Evolutionary conservation across 2,329 filamentous ascomycete species (phyloP).

Genomic region (Nemania diffusa): DNA sequence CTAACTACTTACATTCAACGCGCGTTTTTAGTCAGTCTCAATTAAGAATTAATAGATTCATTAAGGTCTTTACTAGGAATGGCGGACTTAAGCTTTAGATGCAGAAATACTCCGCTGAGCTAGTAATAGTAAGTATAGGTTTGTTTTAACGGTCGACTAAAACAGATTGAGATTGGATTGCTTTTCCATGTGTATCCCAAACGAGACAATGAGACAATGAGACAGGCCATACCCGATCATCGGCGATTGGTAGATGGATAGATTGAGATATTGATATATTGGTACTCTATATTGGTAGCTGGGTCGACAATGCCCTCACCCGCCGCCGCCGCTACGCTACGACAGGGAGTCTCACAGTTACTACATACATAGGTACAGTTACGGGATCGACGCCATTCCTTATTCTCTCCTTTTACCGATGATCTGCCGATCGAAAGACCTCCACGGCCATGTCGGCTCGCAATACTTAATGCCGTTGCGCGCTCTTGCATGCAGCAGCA

Average conservation of each 20-base stretch:
- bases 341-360: background rate
- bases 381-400: conserved; percentile 19
- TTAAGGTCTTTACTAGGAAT: no score
- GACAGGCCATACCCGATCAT: background rate
- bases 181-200: background rate
- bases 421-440: conserved; percentile 13
- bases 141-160: background rate
- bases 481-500: no score
- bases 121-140: no score
- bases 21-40: background rate
- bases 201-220: background rate
- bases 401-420: conserved; percentile 23
- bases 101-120: no score
- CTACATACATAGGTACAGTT: background rate
- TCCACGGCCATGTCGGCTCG: no score
- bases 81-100: no score
- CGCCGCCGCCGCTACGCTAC: background rate
- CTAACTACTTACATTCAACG: background rate
- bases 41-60: background rate
- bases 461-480: background rate
- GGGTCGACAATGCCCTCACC: background rate
- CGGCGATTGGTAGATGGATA: background rate
- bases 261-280: no score
- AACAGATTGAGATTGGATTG: no score
- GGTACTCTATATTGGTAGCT: no score